Base-by-base conservation (phyloP, 1,284 basidiomycete genomes). In the Pseudozyma flocculosa region DNA sequence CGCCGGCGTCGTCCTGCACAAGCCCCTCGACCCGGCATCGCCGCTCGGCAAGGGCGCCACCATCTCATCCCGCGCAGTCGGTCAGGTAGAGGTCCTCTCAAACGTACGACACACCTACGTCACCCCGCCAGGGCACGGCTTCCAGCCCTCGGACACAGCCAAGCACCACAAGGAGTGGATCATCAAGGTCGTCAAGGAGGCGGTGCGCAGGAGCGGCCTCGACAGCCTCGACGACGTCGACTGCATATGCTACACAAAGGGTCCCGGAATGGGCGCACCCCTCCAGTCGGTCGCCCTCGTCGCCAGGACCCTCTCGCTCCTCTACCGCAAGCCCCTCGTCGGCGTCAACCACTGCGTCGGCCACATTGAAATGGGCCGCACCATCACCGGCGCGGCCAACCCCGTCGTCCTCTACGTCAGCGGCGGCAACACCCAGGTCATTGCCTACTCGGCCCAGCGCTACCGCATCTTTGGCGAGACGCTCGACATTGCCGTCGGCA, bases 401-500 rank as follows among this genome's bases (percentile, higher is more conserved):
- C 95, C 95, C 0, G 88, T 99, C 69, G 93, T 98, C 2, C 85
- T 99, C 30, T 99, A 99, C 76, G 95, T 99, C 13, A 97, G 93
- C 0, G 95, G 95, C 15, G 95, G 95, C 11, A 99, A 99, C 79
- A 98, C 95, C 0, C 95, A 99, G 80, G 93, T 99, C 30, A 97
- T 99, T 64, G 95, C 95, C 1, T 99, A 99, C 79, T 95, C 92
- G 18, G 71, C 73, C 13, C 88, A 91, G 66, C 91, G 97, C 64
- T 99, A 99, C 78, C 86, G 95, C 41, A 99, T 99, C 66, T 99
- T 99, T 78, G 95, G 95, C 23, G 95, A 99, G 80, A 98, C 95
- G 13, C 84, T 99, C 45, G 95, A 99, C 75, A 98, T 99, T 57
- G 95, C 95, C 11, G 93, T 98, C 23, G 95, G 95, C 29, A 99